A percentile compares a stretch with the other conserved stretches of the same genome.
Conservation (phyloP, 75 land plant genomes). For the Cryptomeria japonica region DNA sequence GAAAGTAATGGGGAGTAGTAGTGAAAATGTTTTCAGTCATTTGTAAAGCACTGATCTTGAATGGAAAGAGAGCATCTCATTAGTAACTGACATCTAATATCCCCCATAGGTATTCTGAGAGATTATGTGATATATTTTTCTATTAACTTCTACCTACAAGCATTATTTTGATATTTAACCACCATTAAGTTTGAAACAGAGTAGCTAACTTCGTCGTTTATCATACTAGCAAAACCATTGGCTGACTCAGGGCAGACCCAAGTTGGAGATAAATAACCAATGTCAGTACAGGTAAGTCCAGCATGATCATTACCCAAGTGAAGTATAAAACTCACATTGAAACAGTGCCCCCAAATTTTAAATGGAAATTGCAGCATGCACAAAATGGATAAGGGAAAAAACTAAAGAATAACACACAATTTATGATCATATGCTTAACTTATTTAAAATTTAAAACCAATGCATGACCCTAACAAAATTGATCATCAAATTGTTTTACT, state of each 20-base stretch:
- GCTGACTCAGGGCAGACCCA: not conserved
- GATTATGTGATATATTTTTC: not conserved
- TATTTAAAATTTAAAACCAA: not conserved
- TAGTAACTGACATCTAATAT: not conserved
- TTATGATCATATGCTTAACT: not conserved
- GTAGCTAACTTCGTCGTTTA: not conserved
- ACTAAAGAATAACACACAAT: too few relatives aligned
- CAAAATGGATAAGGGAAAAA: not conserved
- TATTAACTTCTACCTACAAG: not conserved
- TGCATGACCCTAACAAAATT: not conserved
- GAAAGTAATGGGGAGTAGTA: not conserved
- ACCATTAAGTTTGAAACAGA: not conserved
- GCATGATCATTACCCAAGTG: not conserved
- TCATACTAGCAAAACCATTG: not conserved
- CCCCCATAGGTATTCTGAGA: not conserved
- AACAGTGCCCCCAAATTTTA: not conserved
- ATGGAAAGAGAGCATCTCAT: not conserved
- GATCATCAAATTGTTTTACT: not conserved
- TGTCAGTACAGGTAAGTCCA: not conserved
- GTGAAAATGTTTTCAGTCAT: not conserved
- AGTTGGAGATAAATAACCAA: not conserved
- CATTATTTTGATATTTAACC: not conserved
- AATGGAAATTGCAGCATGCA: too few relatives aligned
- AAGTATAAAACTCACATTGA: not conserved
- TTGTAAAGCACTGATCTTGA: not conserved